Evolutionary conservation across 2,329 filamentous ascomycete genomes (phyloP).

Genomic region (Pyrenophora tritici-repentis): DNA sequence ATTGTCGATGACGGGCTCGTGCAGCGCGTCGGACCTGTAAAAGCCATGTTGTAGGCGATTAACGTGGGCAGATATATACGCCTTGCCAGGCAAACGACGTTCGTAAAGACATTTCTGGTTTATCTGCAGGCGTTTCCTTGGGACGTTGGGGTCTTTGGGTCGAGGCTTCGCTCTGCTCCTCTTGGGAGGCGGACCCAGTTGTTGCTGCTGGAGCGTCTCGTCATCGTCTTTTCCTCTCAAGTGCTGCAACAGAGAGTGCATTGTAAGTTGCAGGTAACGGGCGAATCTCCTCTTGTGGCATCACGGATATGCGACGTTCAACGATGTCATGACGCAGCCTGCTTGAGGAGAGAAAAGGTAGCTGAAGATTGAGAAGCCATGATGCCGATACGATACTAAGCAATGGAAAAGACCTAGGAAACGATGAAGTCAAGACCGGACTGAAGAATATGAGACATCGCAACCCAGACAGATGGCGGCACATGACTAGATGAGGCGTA

Average conservation of each 20-base stretch:
- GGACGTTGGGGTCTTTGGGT: slow-evolving; percentile 32
- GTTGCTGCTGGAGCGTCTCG: slow-evolving; percentile 1
- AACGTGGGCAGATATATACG: slow-evolving; percentile 57
- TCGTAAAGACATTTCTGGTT: slow-evolving; percentile 55
- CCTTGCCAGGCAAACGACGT: slow-evolving; percentile 53
- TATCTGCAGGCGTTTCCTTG: slow-evolving; percentile 33
- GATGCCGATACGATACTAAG: neutral
- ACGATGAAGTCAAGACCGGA: neutral
- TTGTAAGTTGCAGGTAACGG: slow-evolving; percentile 1
- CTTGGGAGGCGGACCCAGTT: slow-evolving; percentile 1
- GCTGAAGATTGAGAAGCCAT: neutral
- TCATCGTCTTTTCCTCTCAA: slow-evolving; percentile 5
- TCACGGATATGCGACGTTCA: neutral
- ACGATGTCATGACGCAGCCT: slow-evolving; percentile 1
- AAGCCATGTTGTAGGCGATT: slow-evolving; percentile 57
- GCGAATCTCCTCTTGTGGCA: neutral
- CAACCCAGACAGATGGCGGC: neutral
- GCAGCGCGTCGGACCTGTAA: slow-evolving; percentile 51
- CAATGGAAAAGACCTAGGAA: neutral
- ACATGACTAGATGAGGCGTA: neutral
- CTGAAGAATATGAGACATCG: neutral
- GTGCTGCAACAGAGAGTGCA: slow-evolving; percentile 18
- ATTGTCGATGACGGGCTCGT: slow-evolving; percentile 49
- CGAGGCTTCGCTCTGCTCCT: slow-evolving; percentile 16
- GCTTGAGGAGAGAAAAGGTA: neutral